Evolutionary conservation across 2,329 filamentous ascomycete species (phyloP).

Genomic region (Stenocarpella maydis): DNA sequence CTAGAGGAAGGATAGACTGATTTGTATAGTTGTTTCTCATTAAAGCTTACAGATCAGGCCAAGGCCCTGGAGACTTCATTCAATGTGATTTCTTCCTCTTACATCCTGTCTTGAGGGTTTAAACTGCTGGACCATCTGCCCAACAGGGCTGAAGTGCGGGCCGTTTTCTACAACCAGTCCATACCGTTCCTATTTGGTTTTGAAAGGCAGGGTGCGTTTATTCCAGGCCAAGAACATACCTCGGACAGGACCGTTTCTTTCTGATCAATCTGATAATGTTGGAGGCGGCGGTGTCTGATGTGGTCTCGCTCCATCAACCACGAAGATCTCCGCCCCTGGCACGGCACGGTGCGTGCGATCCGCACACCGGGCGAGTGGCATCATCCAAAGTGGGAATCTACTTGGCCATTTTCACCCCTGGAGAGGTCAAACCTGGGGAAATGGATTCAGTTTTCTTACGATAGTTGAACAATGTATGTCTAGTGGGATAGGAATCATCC

Average conservation of each 20-base stretch:
- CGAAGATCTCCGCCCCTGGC: constrained; percentile 10
- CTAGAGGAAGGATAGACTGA: background rate
- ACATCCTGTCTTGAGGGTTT: too few species aligned
- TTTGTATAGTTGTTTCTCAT: too few species aligned
- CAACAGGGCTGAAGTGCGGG: too few species aligned
- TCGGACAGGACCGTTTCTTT: background rate
- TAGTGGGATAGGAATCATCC: too few species aligned
- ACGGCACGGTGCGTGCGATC: background rate
- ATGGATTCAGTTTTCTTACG: too few species aligned
- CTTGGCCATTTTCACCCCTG: background rate
- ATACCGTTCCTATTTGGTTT: background rate
- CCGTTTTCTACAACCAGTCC: too few species aligned
- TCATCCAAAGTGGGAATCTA: background rate
- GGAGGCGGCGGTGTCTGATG: background rate
- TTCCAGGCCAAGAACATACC: background rate
- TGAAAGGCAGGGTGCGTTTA: background rate
- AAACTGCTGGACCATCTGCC: too few species aligned
- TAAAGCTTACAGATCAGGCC: background rate
- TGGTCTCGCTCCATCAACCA: background rate
- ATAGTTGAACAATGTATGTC: too few species aligned
- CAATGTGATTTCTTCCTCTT: background rate
- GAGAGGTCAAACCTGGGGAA: too few species aligned
- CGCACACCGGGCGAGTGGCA: constrained; percentile 7
- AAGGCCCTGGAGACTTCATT: too few species aligned
- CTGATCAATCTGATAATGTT: background rate